A percentile compares a stretch with the other conserved stretches of the same genome.
phyloP scores from a whole-genome alignment of 768 basidiomycete genomes.

The Suillus lakei region DNA sequence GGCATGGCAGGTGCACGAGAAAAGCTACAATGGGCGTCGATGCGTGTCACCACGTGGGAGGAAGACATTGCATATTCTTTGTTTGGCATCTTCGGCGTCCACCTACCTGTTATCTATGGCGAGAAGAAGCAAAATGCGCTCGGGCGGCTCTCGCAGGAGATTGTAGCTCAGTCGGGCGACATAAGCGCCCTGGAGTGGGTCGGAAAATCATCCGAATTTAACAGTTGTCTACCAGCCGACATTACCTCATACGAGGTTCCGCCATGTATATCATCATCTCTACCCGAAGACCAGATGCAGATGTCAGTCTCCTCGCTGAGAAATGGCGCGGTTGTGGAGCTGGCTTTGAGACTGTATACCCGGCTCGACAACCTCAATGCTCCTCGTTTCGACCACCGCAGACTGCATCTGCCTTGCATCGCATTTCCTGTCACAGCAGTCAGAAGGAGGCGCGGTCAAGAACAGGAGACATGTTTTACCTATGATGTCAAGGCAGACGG shows the following conservation, averaged over 20 bases:
- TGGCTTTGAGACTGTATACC: background rate
- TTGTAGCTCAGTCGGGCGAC: conserved; percentile 3
- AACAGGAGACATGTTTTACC: no score
- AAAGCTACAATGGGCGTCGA: no score
- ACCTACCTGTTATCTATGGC: conserved; percentile 5
- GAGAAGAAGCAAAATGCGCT: conserved; percentile 7
- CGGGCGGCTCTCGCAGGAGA: conserved; percentile 4
- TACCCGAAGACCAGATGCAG: background rate
- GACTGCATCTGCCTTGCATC: background rate
- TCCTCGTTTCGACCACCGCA: background rate
- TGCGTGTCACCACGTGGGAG: no score
- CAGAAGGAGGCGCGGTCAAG: no score
- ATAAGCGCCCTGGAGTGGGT: conserved; percentile 4
- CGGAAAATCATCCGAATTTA: conserved; percentile 2
- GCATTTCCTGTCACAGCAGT: no score
- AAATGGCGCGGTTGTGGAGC: background rate
- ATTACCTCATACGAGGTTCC: background rate
- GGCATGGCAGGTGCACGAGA: background rate
- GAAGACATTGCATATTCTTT: no score
- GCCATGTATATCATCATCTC: background rate
- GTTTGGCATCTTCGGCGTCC: background rate
- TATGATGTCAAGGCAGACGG: no score
- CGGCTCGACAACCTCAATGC: background rate
- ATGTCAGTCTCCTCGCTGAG: background rate
- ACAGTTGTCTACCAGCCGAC: conserved; percentile 6